Percentiles rank a stretch among this genome's conserved stretches.
These are phyloP conservation scores for Tulasnella sp. DNA, from an alignment of 768 basidiomycete genomes.

Conservation along the genomic window DNA sequence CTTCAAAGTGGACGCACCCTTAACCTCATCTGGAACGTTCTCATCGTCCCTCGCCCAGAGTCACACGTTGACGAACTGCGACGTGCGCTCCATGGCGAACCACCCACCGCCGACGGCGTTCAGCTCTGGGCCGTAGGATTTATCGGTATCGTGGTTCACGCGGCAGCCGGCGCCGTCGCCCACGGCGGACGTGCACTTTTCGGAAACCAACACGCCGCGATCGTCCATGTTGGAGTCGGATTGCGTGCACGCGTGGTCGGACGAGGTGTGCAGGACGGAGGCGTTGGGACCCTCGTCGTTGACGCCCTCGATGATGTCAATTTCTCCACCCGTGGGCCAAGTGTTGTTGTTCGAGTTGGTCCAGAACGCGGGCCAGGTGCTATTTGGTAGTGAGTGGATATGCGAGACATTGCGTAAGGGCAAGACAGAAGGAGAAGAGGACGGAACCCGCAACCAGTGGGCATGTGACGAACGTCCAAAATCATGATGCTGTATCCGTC, in stretches of 20 bases:
- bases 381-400: no score
- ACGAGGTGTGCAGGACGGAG: slow-evolving; percentile 18
- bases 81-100: neutral
- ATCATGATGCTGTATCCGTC: slow-evolving; percentile 53
- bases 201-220: neutral
- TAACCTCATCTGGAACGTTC: slow-evolving; percentile 12
- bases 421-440: neutral
- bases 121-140: slow-evolving; percentile 25
- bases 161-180: slow-evolving; percentile 22
- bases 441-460: slow-evolving; percentile 40
- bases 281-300: slow-evolving; percentile 26
- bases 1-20: neutral
- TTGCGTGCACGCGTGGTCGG: slow-evolving; percentile 58
- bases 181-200: neutral
- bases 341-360: slow-evolving; percentile 11
- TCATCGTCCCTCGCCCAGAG: slow-evolving; percentile 22
- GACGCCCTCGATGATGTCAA: slow-evolving; percentile 36
- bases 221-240: slow-evolving; percentile 29
- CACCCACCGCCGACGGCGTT: slow-evolving; percentile 27
- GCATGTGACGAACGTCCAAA: slow-evolving; percentile 56
- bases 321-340: slow-evolving; percentile 48
- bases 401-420: neutral
- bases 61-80: slow-evolving; percentile 15
- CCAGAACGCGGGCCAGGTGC: slow-evolving; percentile 48
- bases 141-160: neutral